These are phyloP conservation scores for Suillus subalutaceus DNA, from an alignment of 768 basidiomycete genomes.

Conservation along the genomic window DNA sequence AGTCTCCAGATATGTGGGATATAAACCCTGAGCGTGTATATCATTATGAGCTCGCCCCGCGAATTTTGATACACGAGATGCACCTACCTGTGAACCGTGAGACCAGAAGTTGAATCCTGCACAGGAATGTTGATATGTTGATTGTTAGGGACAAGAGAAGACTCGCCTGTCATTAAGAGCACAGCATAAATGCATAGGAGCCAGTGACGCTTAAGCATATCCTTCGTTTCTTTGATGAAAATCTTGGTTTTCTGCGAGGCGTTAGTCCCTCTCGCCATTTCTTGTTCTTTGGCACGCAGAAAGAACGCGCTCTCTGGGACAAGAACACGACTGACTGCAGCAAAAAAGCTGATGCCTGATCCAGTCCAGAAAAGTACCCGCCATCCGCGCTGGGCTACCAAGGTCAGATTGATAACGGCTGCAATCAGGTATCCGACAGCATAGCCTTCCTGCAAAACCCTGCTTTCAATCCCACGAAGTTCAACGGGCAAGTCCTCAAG, in stretches of 20 bases:
- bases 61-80: neutral
- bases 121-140: constrained; percentile 1
- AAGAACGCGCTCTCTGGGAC: constrained; percentile 84
- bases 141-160: constrained; percentile 9
- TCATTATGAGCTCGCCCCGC: neutral
- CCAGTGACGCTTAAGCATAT: constrained; percentile 86
- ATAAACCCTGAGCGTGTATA: constrained; percentile 58
- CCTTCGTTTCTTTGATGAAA: constrained; percentile 72
- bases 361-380: constrained; percentile 82
- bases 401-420: constrained; percentile 75
- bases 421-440: constrained; percentile 86
- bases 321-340: constrained; percentile 63
- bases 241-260: constrained; percentile 58
- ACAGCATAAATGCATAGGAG: constrained; percentile 81
- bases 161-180: constrained; percentile 67
- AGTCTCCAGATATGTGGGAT: constrained; percentile 72
- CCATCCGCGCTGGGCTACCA: constrained; percentile 60
- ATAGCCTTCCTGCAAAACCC: constrained; percentile 88
- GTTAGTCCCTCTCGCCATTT: constrained; percentile 42
- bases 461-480: constrained; percentile 81
- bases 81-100: constrained; percentile 64
- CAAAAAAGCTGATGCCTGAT: constrained; percentile 66
- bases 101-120: constrained; percentile 77
- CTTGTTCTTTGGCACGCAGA: constrained; percentile 60
- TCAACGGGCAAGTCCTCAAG: constrained; percentile 90